Percentiles rank a stretch among this genome's conserved stretches.
phyloP scores from a whole-genome alignment of 225 moss, liverwort and hornwort species.

The Anthoceros angustus region DNA sequence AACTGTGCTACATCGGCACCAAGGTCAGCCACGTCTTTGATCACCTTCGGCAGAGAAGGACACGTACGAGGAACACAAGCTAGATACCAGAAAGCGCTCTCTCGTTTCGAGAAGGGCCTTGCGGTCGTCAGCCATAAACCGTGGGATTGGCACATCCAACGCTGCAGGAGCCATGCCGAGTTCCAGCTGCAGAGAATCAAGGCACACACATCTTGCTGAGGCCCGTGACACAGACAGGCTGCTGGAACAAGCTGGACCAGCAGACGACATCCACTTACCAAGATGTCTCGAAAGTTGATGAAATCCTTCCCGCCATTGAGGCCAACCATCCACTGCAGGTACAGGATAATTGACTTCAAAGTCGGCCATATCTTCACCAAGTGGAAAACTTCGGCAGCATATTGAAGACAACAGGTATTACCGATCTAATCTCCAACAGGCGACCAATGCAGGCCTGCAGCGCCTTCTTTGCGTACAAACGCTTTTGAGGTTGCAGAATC shows the following conservation, averaged over 20 bases:
- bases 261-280: slow-evolving; percentile 40
- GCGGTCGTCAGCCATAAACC: slow-evolving; percentile 52
- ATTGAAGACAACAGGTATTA: slow-evolving; percentile 12
- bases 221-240: neutral
- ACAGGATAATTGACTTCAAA: neutral
- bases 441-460: slow-evolving; percentile 80
- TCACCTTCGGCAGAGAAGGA: neutral
- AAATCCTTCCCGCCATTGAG: slow-evolving; percentile 65
- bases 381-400: neutral
- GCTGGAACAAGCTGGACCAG: neutral
- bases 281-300: slow-evolving; percentile 41
- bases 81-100: slow-evolving; percentile 40
- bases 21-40: neutral
- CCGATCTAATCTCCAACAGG: slow-evolving; percentile 76
- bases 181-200: slow-evolving; percentile 36
- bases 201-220: neutral
- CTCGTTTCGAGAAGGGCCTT: slow-evolving; percentile 37
- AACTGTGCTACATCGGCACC: neutral
- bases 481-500: slow-evolving; percentile 96
- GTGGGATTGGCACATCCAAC: slow-evolving; percentile 53
- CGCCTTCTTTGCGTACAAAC: slow-evolving; percentile 46
- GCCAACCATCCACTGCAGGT: slow-evolving; percentile 64
- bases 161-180: slow-evolving; percentile 29
- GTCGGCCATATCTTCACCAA: neutral
- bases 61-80: neutral